Conservation (phyloP, 352 stramenopile genomes). For the Blastocystis sp. region DNA sequence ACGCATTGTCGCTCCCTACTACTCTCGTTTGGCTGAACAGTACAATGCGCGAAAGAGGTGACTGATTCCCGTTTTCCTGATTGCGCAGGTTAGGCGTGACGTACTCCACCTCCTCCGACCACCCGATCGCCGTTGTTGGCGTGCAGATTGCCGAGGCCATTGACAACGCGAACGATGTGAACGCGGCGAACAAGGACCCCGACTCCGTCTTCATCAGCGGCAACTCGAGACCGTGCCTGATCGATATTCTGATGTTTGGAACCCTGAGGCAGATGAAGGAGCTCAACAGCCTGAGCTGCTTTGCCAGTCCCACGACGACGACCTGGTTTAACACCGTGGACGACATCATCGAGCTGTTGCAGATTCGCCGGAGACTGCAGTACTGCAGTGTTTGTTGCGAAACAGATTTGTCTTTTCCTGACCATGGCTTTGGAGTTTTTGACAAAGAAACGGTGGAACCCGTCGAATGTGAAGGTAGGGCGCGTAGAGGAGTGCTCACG, state of each 20-base stretch:
- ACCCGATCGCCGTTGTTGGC: conserved; percentile 64
- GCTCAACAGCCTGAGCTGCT: conserved; percentile 54
- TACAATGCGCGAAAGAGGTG: conserved; percentile 53
- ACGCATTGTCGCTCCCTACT: conserved; percentile 27
- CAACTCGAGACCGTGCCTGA: conserved; percentile 51
- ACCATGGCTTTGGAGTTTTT: conserved; percentile 71
- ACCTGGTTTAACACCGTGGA: conserved; percentile 70
- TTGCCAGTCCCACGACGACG: conserved; percentile 49
- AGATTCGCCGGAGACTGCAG: conserved; percentile 60
- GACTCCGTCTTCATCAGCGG: conserved; percentile 70
- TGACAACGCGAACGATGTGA: conserved; percentile 58
- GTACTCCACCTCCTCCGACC: conserved; percentile 54
- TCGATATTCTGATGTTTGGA: conserved; percentile 73
- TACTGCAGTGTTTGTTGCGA: conserved; percentile 63
- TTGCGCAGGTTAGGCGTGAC: conserved; percentile 44
- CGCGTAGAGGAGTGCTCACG: background rate
- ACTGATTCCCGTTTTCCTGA: background rate
- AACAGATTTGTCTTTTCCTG: background rate
- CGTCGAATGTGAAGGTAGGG: conserved; percentile 60
- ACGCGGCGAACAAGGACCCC: conserved; percentile 61
- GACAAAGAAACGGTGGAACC: conserved; percentile 73
- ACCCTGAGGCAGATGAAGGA: conserved; percentile 60
- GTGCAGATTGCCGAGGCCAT: conserved; percentile 71
- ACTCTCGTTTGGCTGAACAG: conserved; percentile 41
- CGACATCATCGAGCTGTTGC: conserved; percentile 42